Evolutionary conservation across 1,139 yeast species (phyloP).

Genomic region (Kodamaea arcana): DNA sequence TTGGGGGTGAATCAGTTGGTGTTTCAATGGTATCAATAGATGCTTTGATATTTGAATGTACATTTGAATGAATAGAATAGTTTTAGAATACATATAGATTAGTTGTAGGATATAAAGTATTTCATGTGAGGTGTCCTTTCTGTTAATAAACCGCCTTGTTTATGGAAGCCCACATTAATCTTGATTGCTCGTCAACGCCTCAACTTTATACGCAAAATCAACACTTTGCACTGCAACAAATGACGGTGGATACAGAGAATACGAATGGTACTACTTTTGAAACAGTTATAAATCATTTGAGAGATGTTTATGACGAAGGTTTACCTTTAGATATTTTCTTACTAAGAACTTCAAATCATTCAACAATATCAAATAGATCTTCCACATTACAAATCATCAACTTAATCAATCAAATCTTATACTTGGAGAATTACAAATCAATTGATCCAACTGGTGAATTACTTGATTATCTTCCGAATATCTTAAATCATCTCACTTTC

Average conservation of each 20-base stretch:
- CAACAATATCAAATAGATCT: neutral
- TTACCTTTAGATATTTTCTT: neutral
- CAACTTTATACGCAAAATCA: neutral
- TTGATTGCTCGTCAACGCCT: no score
- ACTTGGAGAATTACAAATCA: neutral
- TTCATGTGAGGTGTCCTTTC: no score
- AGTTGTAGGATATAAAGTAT: no score
- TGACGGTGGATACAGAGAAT: neutral
- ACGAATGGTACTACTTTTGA: neutral
- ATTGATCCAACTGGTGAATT: constrained; percentile 21
- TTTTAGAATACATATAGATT: no score
- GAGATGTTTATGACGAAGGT: neutral
- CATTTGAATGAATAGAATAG: no score
- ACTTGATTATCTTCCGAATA: constrained; percentile 19
- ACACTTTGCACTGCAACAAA: neutral
- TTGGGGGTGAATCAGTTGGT: no score
- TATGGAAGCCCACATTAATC: no score
- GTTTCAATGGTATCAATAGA: no score
- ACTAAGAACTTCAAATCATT: neutral
- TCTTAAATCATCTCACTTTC: constrained; percentile 18
- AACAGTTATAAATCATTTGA: neutral
- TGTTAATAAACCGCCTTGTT: no score
- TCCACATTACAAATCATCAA: constrained; percentile 1
- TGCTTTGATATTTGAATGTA: no score
- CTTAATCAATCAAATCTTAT: constrained; percentile 3